Evolutionary conservation across 805 yeast genomes (phyloP).

Genomic region (Metahyphopichia silvanorum): DNA sequence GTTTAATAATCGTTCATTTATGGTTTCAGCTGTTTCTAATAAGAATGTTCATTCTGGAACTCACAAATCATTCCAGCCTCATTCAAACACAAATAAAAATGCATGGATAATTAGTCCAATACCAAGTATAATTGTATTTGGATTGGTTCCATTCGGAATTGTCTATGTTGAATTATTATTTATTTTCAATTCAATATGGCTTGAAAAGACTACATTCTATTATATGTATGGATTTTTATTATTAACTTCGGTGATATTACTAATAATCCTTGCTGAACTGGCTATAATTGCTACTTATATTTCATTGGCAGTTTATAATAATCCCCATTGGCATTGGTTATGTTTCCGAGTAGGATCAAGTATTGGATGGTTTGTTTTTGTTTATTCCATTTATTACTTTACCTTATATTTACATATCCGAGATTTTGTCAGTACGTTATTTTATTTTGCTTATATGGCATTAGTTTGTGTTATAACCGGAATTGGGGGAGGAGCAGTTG

Average conservation of each 20-base stretch:
- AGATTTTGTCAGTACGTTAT: constrained; percentile 62
- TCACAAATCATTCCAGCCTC: background rate
- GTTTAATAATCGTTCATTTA: constrained; percentile 13
- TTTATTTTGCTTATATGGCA: constrained; percentile 71
- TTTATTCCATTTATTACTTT: constrained; percentile 67
- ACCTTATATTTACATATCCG: constrained; percentile 53
- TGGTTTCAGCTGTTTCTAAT: background rate
- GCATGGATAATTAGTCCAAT: constrained; percentile 21
- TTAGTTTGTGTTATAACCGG: constrained; percentile 62
- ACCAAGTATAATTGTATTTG: constrained; percentile 47
- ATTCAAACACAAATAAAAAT: background rate
- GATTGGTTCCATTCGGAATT: constrained; percentile 74
- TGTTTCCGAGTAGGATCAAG: constrained; percentile 67
- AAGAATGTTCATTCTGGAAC: constrained; percentile 1
- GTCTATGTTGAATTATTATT: constrained; percentile 76
- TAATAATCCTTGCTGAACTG: constrained; percentile 65
- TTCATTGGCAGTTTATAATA: constrained; percentile 50
- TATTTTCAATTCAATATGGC: constrained; percentile 74
- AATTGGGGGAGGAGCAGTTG: constrained; percentile 71
- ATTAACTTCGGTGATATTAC: constrained; percentile 54
- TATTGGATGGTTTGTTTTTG: constrained; percentile 66
- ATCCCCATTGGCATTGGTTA: constrained; percentile 81
- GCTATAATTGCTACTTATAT: constrained; percentile 68
- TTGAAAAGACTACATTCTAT: constrained; percentile 74
- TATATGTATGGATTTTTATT: constrained; percentile 78